Base-by-base conservation (phyloP, 2,329 filamentous ascomycete genomes). In the Tolypocladium ovalisporum region DNA sequence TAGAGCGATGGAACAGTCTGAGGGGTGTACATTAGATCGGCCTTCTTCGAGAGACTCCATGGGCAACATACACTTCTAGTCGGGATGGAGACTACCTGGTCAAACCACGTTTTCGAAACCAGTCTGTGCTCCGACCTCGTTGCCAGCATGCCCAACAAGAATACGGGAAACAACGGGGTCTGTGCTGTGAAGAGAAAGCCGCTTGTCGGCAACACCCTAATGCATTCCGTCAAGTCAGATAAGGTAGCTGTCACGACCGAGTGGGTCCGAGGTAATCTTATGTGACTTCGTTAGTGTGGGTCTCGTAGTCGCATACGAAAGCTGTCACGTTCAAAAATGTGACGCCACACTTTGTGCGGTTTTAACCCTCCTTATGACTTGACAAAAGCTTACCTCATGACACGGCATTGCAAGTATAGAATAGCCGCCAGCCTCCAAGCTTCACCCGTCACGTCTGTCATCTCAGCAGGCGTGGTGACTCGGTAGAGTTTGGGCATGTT, bases 361-460 rank as follows among this genome's bases (percentile, higher is more conserved):
- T n/a, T n/a, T 15, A 37, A 3, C 12, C 35, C 3, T 6, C 35
- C 7, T 6, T 37, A 3, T 9, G 35, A 9, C 12, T 37, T 15
- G 35, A 37, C 3, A 13, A 37, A 37, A 3, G 40, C 13, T 17
- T 19, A 74, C 72, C 72, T 70, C 40, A 70, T 54, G 17, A 73
- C 66, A 24, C 73, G 71, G 40, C 71, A 75, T 56, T 73, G 70
- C 15, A 71, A 56, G 58, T 75, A 75, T 7, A 75, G 64, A 7
- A 74, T 67, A 4, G 66, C 71, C 4, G 72, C 68, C 37, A 75
- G 57, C 53, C 73, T 70, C 73, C 73, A 75, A 8, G 72, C 71
- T 59, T 75, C 73, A 0, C 73, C 73, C 4, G 73, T 74, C 8
- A 73, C 67, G 35, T 70, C 66, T 0, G 72, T 74, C 73, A 75